Evolutionary conservation across 2,329 filamentous ascomycete genomes (phyloP), one percentile per base, ranked within the genome.

Genomic region (Alternaria sp.): DNA sequence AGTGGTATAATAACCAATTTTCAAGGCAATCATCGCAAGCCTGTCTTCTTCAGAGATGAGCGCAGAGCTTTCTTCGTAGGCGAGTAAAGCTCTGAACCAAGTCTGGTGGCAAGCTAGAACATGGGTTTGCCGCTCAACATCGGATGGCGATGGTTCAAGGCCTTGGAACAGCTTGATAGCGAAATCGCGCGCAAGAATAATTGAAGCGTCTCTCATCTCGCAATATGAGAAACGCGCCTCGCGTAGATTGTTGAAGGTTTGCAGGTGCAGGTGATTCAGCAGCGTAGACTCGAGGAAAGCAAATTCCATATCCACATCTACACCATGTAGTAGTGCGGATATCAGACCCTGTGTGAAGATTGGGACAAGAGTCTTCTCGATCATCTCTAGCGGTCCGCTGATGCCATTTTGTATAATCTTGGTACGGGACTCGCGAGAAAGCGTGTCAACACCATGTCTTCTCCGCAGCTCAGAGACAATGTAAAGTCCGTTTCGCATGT

Each of bases 401-500:
- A 16, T 20, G 9, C 39, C 39, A 12, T 16, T 42, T 3, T 7
- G 14, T 16, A 34, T 34, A 16, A 34, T 11, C 12, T 3, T 8
- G 12, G 41, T 26, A 26, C 6, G 22, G 6, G 20, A 26, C 4
- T 8, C 5, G 6, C 12, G 22, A 16, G 43, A n/a, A 16, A 22
- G 6, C 4, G 5, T 14, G 5, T 14, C 12, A 38, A 16, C 14
- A 32, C 18, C n/a, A 18, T 36, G 12, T 42, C 14, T 36, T 43
- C 36, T 18, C 43, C 54, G 44, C 24, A 46, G 26, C 32, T 41
- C 26, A 22, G 47, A 47, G 16, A 39, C 24, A 28, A 55, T 60
- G 14, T 42, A 8, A 7, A 55, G 44, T 11, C 44, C 44, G 18
- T 38, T 49, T 22, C 39, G 42, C 4, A 83, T 73, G 63, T 84